Base-by-base conservation (phyloP, 129 eudicot species). In the Kitagawia praeruptora region DNA sequence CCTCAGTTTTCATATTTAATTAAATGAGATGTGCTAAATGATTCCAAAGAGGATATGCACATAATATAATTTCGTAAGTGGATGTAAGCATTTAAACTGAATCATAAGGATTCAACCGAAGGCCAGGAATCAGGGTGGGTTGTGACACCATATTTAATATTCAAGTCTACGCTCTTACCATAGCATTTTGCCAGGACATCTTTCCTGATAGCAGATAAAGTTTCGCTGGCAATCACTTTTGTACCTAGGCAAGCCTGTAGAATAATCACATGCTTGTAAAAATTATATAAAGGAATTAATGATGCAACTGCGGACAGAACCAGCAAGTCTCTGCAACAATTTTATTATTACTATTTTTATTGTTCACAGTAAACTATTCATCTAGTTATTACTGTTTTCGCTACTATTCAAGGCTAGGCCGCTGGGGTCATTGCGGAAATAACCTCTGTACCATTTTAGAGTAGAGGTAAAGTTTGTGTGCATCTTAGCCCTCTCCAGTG, bases 121-220 rank as follows among this genome's bases (percentile, higher is more conserved):
- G 1, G 69, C 34, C 15, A 25, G 69, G 31, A 23, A n/a, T 23
- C 4, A 1, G 67, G 67, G 34, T n/a, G 67, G 23, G 53, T 13
- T 4, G 75, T 42, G 54, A 41, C 40, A 37, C 2, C 14, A 34
- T 6, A 6, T 77, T 77, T 10, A 15, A 38, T 28, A 54, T 23
- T 44, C 63, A 2, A 75, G 75, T 25, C 56, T 42, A 25, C 3
- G 34, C 72, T 44, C 95, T 87, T 81, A 94, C 98, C 98, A 75
- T 94, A 94, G 87, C 98, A 94, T 90, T 94, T 94, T 74, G 98
- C 98, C 34, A 92, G 86, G 80, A 94, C 98, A 76, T 94, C 98
- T 82, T 94, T 94, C 80, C 97, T 90, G 75, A 94, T 92, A 40
- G 98, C 98, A 10, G 98, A 90, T 44, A 94, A 79, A 69, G 92